phyloP scores from a whole-genome alignment of 495 filamentous ascomycete genomes.

The Neurospora hispaniola region DNA sequence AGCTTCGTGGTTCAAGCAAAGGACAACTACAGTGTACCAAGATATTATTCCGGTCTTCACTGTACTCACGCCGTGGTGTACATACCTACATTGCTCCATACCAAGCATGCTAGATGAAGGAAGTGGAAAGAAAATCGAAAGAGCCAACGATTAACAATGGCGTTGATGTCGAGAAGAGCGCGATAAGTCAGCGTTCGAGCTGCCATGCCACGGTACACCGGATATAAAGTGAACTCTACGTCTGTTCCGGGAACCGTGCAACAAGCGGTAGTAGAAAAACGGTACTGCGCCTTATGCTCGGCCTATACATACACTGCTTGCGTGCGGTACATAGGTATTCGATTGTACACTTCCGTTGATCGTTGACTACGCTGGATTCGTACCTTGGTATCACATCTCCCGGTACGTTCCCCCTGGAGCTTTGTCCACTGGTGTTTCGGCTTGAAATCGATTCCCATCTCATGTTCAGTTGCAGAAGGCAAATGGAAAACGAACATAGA shows the following conservation, averaged over 20 bases:
- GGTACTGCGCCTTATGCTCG: background rate
- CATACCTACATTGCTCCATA: background rate
- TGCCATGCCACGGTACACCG: background rate
- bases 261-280: background rate
- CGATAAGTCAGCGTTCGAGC: background rate
- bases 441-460: background rate
- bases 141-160: background rate
- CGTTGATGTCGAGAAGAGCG: background rate
- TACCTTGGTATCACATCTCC: background rate
- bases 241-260: background rate
- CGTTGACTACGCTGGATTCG: background rate
- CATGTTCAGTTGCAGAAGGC: background rate
- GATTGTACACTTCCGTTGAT: background rate
- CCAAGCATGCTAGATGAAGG: background rate
- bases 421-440: background rate
- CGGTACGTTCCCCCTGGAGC: background rate
- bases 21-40: background rate
- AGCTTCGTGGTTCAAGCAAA: background rate
- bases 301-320: background rate
- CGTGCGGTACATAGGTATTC: background rate
- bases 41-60: background rate
- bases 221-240: background rate
- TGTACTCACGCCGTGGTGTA: background rate
- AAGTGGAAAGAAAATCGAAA: background rate
- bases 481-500: background rate